Evolutionary conservation across 352 stramenopile genomes (phyloP).

Genomic region (Pythium monospermum): DNA sequence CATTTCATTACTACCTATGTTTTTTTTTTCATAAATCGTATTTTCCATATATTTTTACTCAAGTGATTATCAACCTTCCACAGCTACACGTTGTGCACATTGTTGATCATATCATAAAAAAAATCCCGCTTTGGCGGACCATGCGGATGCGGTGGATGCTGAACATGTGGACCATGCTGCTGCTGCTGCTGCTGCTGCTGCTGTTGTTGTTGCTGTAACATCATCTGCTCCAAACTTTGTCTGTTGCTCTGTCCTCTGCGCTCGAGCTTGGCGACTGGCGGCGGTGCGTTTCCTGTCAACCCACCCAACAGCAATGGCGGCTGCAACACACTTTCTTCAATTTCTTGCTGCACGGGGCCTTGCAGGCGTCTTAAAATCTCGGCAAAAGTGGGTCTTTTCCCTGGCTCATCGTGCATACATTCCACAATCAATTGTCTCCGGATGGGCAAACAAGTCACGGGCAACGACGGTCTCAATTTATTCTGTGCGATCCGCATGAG

Average conservation of each 20-base stretch:
- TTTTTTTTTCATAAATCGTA: neutral
- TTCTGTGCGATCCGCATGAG: constrained; percentile 76
- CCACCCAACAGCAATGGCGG: too few species aligned
- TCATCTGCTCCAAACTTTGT: too few species aligned
- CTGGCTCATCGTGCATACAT: constrained; percentile 56
- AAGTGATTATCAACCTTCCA: too few species aligned
- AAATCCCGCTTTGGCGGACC: constrained; percentile 11
- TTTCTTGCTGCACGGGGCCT: constrained; percentile 70
- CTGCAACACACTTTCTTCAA: constrained; percentile 41
- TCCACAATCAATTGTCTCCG: constrained; percentile 70
- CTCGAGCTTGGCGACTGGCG: too few species aligned
- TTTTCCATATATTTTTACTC: constrained; percentile 1
- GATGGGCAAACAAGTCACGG: constrained; percentile 42
- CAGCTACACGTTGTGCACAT: constrained; percentile 25
- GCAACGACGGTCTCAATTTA: constrained; percentile 67
- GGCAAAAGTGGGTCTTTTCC: constrained; percentile 61
- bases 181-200: neutral
- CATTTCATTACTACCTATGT: neutral
- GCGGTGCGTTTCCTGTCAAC: too few species aligned
- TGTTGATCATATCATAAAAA: constrained; percentile 28
- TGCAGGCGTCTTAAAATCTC: constrained; percentile 72
- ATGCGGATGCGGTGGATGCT: neutral
- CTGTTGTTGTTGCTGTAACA: constrained; percentile 1
- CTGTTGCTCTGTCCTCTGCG: constrained; percentile 5
- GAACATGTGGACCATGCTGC: neutral